Base-by-base conservation (phyloP, 768 basidiomycete species). In the Suillus discolor region DNA sequence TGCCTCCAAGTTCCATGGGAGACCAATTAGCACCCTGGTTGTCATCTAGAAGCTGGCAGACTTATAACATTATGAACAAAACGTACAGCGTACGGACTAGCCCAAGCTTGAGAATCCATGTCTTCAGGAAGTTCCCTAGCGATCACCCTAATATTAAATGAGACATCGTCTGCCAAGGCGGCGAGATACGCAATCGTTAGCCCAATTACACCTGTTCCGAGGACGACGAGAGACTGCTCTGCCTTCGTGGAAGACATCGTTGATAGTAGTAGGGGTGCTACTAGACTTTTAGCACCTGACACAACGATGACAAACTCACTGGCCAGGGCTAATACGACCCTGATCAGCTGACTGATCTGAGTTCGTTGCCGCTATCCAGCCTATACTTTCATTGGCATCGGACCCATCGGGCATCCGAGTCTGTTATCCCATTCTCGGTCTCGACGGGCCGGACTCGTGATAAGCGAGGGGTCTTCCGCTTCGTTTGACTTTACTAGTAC, bases 81-180 rank as follows among this genome's bases (percentile, higher is more conserved):
- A 73, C 81, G 62, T 66, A 83, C 84, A 65, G 84, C 84, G 74
- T 83, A 85, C n/a, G 84, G 83, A 62, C 81, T 84, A 9, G 84
- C 75, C 74, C 81, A 85, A 7, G 77, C 81, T 62, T 83, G 83
- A 4, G 81, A 84, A 57, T 77, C 75, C 70, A 71, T 74, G 44
- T 77, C 77, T 55, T 75, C 71, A 1, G 78, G 77, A 71, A 79
- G 75, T 53, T 80, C 79, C 59, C 78, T 71, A 55, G 79, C 79
- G 4, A 80, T 67, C 44, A 80, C 65, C 0, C 68, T 73, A 6
- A 78, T 44, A 23, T 25, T 67, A 62, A 73, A 71, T 4, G 69
- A 8, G 31, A 57, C 55, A 51, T 66, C 62, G 39, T 67, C 67
- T 49, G 73, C 71, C 57, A 70, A 71, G 9, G 73, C 65, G 16